Evolutionary conservation across 2,329 filamentous ascomycete genomes (phyloP).

Genomic region (Aspergillus japonicus): DNA sequence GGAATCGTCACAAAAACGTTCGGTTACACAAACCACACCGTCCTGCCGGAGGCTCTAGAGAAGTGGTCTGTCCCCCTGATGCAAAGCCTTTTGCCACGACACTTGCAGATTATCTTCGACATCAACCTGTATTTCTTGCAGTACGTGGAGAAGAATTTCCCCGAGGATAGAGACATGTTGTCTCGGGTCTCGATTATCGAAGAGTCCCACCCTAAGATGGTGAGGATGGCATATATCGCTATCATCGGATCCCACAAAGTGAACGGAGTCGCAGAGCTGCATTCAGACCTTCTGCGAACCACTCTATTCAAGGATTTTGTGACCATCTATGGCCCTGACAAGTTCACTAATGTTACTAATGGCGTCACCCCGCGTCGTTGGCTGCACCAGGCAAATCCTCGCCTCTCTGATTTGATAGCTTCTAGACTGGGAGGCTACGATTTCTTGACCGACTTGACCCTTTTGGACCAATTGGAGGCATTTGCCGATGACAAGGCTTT

Average conservation of each 20-base stretch:
- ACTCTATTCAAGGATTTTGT: conserved; percentile 99
- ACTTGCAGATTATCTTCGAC: conserved; percentile 96
- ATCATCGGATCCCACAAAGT: conserved; percentile 98
- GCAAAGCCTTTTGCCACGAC: conserved; percentile 88
- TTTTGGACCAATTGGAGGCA: conserved; percentile 81
- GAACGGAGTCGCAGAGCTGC: conserved; percentile 95
- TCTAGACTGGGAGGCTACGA: conserved; percentile 79
- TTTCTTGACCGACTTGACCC: conserved; percentile 87
- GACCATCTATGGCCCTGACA: conserved; percentile 88
- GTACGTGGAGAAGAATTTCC: conserved; percentile 83
- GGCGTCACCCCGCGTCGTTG: conserved; percentile 94
- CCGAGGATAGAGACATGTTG: conserved; percentile 83
- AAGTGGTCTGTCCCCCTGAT: conserved; percentile 96
- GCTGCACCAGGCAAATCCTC: conserved; percentile 96
- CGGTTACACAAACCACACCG: conserved; percentile 98
- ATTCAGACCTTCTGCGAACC: conserved; percentile 96
- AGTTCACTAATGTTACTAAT: conserved; percentile 98
- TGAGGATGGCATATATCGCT: conserved; percentile 93
- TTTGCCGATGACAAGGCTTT: conserved; percentile 83
- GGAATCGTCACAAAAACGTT: conserved; percentile 74
- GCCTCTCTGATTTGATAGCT: conserved; percentile 86
- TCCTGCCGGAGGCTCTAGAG: conserved; percentile 92
- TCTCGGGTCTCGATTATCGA: conserved; percentile 93
- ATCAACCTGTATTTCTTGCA: conserved; percentile 96
- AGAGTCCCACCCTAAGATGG: conserved; percentile 94